These are phyloP conservation scores for Paratinospora sagittata DNA, from an alignment of 164 flowering plant species.

Conservation along the genomic window DNA sequence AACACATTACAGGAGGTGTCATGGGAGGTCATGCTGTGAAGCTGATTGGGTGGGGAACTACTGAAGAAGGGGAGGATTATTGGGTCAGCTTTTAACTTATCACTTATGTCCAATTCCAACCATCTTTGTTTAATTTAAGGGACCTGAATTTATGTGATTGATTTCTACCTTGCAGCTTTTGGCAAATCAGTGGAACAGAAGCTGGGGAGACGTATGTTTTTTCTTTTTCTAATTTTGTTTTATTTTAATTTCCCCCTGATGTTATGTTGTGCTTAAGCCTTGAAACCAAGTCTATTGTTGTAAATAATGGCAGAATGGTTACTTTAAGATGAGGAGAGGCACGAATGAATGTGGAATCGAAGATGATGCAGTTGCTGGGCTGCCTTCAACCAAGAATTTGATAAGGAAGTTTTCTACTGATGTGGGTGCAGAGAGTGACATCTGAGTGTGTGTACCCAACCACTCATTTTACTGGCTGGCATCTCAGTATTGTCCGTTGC, in stretches of 20 bases:
- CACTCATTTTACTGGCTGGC: not conserved
- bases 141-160: slow-evolving; percentile 8
- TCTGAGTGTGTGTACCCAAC: slow-evolving; percentile 17
- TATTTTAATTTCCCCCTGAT: not conserved
- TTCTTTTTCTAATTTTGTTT: too few species aligned
- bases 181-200: slow-evolving; percentile 92
- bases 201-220: slow-evolving; percentile 94
- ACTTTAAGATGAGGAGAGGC: slow-evolving; percentile 86
- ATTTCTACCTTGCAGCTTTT: slow-evolving; percentile 50
- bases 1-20: slow-evolving; percentile 60
- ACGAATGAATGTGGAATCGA: slow-evolving; percentile 95
- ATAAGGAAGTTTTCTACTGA: slow-evolving; percentile 25
- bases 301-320: slow-evolving; percentile 59
- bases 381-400: slow-evolving; percentile 75
- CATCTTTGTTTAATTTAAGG: not conserved
- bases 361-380: slow-evolving; percentile 68
- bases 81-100: slow-evolving; percentile 51
- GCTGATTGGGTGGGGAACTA: slow-evolving; percentile 95
- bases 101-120: not conserved
- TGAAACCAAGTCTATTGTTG: not conserved
- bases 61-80: slow-evolving; percentile 81
- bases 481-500: not conserved
- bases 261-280: not conserved
- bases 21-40: slow-evolving; percentile 98
- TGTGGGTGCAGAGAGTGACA: slow-evolving; percentile 24